Base-by-base conservation (phyloP, 2,329 filamentous ascomycete species). In the Chaetomiaceae sp. region DNA sequence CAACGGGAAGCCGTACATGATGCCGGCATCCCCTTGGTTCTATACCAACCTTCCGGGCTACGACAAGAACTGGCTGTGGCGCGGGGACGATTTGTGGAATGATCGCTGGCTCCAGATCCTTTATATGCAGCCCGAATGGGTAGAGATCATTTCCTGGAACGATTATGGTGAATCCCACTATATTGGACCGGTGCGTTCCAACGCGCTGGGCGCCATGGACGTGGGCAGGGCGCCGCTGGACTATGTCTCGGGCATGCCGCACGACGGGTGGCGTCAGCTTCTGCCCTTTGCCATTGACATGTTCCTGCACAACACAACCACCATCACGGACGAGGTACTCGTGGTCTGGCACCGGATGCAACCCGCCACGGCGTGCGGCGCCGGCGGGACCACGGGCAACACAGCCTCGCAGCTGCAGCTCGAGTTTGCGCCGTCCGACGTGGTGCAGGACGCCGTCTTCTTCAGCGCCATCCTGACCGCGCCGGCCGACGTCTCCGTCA, bases 51-150 rank as follows among this genome's bases (percentile, higher is more conserved):
- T 81, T 9, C 72, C 75, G 0, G 65, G 66, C 6, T 81, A 71
- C 55, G 61, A 65, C 34, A 83, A 83, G 63, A 79, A 81, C 57
- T 84, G 79, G 78, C 65, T 81, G 6, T 84, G 76, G 68, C 69
- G 71, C 18, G 75, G 77, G n/a, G 79, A 83, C 51, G 67, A 72
- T 45, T 62, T 83, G 12, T 84, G 80, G 79, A 73, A 30, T 18
- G 24, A 50, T 4, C 73, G 79, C 6, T 83, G 79, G 79, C 62
- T 69, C 10, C 56, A 68, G 71, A 43, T 80, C 67, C 8, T 35
- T 14, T 4, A 3, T 11, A 65, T 72, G 10, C 24, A 45, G 6
- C 56, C 56, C 9, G 44, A 48, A 9, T 56, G 37, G 29, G 38
- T 60, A 20, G 54, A 64, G 51, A 66, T 70, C 45, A 60, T 69